Evolutionary conservation across 2,329 filamentous ascomycete genomes (phyloP), one percentile per base, ranked within the genome.

Genomic region (Cladosporium sp.): DNA sequence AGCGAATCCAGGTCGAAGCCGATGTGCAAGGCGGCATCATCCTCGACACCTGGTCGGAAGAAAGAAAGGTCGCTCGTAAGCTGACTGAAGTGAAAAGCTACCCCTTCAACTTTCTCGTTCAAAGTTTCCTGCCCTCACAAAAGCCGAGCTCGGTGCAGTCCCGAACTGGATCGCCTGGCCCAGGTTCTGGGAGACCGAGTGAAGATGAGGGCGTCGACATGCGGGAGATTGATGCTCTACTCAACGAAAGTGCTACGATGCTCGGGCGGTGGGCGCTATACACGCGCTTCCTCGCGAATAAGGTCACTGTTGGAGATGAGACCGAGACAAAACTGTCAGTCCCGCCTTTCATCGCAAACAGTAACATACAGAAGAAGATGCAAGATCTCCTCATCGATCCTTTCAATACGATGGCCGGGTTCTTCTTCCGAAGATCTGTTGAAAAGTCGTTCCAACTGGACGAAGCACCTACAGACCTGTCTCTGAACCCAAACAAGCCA

Each of bases 361-460:
- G 91, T 46, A 87, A 88, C 51, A 78, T 98, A 16, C 79, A 82
- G 61, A 84, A 81, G 57, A 97, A 97, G 68, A 80, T 96, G 3
- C 78, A 81, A 0, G 80, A 82, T 48, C 85, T 85, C 54, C 79
- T 98, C 1, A 78, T 84, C 9, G 79, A 80, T 2, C 89, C 93
- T 0, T 97, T 96, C 74, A 95, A 95, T 65, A 74, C 81, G 54
- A 91, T 98, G 85, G 90, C 89, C 2, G 93, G 86, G 1, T 98
- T 98, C 74, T 97, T 96, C 80, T 92, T 96, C 74, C 85, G 95
- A 6, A 82, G 93, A 45, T 95, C 91, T 0, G 91, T 98, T 2
- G 93, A 98, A 66, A 97, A 96, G 69, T 90, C 93, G 0, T 98
- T 98, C 70, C 92, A 98, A 68, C 76, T 98, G 43, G 93, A 98